phyloP scores from a whole-genome alignment of 2,329 filamentous ascomycete species.

The Penicillium sumatraense region DNA sequence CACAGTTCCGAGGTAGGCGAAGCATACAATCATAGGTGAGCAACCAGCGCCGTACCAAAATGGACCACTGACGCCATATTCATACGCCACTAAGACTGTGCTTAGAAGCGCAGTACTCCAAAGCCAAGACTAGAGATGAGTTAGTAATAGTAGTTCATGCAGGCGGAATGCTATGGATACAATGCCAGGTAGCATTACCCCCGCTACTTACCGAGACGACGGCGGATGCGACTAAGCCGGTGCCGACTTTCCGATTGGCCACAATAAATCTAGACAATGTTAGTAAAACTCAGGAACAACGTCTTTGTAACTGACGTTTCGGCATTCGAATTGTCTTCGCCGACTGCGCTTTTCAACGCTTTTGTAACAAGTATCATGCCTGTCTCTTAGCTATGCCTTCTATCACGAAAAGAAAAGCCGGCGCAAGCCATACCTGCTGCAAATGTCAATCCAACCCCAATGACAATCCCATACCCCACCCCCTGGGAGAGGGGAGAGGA shows the following conservation, averaged over 20 bases:
- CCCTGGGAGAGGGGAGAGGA: neutral
- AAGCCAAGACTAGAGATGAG: constrained; percentile 9
- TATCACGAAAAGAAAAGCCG: constrained; percentile 62
- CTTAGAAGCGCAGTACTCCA: constrained; percentile 39
- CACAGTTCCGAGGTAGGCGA: constrained; percentile 50
- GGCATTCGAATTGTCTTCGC: neutral
- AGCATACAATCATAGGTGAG: constrained; percentile 51
- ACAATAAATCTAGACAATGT: neutral
- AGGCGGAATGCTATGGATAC: neutral
- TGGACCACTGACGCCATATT: constrained; percentile 41
- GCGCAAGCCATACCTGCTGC: constrained; percentile 61
- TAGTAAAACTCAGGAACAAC: neutral
- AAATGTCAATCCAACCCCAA: constrained; percentile 75
- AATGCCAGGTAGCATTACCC: no score
- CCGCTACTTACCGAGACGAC: constrained; percentile 15
- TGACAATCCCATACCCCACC: constrained; percentile 74
- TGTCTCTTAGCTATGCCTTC: neutral
- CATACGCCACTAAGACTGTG: constrained; percentile 39
- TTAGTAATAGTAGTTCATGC: neutral
- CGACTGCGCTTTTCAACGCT: neutral
- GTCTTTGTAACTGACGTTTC: neutral
- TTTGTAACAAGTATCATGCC: neutral
- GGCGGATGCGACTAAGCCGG: constrained; percentile 29
- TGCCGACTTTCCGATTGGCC: constrained; percentile 20
- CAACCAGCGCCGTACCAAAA: constrained; percentile 51